phyloP scores from a whole-genome alignment of 2,329 filamentous ascomycete species.

The Aspergillus awamori region DNA sequence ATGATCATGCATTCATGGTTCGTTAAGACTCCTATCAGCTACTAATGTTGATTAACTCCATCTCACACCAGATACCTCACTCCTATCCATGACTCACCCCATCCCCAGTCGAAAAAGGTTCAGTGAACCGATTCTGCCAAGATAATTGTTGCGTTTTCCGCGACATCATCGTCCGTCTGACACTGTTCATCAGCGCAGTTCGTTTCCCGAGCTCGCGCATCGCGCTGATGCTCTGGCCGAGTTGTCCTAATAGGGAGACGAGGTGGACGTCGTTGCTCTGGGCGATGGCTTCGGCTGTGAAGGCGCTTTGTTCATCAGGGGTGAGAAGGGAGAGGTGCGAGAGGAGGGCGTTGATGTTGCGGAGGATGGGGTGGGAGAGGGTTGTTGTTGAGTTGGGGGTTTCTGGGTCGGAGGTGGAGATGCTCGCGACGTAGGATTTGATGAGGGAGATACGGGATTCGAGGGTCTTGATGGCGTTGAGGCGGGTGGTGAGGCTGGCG shows the following conservation, averaged over 20 bases:
- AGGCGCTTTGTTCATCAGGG: slow-evolving; percentile 67
- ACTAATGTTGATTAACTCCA: not conserved
- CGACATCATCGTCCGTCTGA: slow-evolving; percentile 23
- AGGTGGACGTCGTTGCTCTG: slow-evolving; percentile 85
- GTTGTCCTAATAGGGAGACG: slow-evolving; percentile 71
- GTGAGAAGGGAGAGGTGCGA: slow-evolving; percentile 80
- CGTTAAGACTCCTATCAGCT: not conserved
- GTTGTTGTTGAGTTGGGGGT: slow-evolving; percentile 51
- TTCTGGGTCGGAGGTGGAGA: slow-evolving; percentile 60
- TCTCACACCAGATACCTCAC: no score
- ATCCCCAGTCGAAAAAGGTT: slow-evolving; percentile 25
- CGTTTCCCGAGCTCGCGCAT: slow-evolving; percentile 77
- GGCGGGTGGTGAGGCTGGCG: slow-evolving; percentile 75
- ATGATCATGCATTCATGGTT: not conserved
- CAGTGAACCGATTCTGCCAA: slow-evolving; percentile 31
- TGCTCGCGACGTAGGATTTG: slow-evolving; percentile 72
- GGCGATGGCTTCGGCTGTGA: slow-evolving; percentile 70
- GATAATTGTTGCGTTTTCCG: slow-evolving; percentile 27
- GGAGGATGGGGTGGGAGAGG: slow-evolving; percentile 72
- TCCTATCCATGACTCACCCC: slow-evolving; percentile 15
- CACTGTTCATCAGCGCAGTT: slow-evolving; percentile 61
- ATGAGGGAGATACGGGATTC: slow-evolving; percentile 74
- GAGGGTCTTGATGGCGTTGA: slow-evolving; percentile 93
- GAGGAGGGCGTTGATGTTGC: slow-evolving; percentile 84
- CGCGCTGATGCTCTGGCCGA: slow-evolving; percentile 72